Evolutionary conservation across 2,329 filamentous ascomycete genomes (phyloP).

Genomic region (Botrytis porri): DNA sequence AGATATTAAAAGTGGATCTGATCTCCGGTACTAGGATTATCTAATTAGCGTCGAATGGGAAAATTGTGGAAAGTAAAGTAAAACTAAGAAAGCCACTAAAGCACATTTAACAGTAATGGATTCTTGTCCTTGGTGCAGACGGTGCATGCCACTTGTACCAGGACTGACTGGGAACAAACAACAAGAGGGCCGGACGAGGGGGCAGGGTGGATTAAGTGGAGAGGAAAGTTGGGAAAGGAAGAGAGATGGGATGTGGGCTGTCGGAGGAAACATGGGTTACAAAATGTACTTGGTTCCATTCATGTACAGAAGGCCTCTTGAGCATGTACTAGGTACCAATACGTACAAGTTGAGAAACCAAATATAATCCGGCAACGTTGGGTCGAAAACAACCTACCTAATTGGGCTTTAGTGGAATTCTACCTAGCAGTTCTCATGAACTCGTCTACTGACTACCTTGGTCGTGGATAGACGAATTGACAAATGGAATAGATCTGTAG

Average conservation of each 20-base stretch:
- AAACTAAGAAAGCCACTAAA: neutral
- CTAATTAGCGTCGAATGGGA: neutral
- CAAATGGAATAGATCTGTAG: neutral
- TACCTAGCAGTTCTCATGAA: neutral
- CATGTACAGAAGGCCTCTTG: neutral
- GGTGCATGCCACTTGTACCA: conserved; percentile 3
- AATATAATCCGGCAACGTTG: neutral
- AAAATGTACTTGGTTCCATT: neutral
- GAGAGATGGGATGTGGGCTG: conserved; percentile 1
- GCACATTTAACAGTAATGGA: neutral
- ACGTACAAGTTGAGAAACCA: neutral
- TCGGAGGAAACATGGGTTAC: conserved; percentile 1
- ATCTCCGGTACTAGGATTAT: neutral
- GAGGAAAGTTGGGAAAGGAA: neutral
- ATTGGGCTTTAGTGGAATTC: neutral
- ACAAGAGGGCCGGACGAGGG: neutral
- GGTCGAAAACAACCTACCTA: neutral
- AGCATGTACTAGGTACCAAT: neutral
- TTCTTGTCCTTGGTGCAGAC: neutral
- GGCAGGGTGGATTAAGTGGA: neutral
- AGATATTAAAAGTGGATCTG: neutral
- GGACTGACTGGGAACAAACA: neutral
- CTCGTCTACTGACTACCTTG: neutral
- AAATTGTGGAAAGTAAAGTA: conserved; percentile 1
- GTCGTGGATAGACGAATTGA: neutral